phyloP scores from a whole-genome alignment of 495 filamentous ascomycete species.

The Talaromyces proteolyticus region DNA sequence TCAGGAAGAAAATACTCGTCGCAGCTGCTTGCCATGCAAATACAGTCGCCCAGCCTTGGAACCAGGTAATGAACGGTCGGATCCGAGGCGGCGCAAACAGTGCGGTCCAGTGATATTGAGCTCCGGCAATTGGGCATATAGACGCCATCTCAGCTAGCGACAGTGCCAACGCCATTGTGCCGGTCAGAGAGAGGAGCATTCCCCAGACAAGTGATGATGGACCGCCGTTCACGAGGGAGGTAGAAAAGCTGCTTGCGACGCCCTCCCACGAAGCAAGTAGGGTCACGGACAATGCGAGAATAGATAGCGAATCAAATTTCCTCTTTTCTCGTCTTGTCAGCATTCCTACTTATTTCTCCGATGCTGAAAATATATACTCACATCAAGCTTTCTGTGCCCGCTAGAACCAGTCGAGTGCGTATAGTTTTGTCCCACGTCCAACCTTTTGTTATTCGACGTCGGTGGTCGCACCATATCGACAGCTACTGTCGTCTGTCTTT shows the following conservation, averaged over 20 bases:
- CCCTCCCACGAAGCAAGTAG: slow-evolving; percentile 31
- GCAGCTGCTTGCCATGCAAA: slow-evolving; percentile 34
- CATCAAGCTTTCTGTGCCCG: slow-evolving; percentile 1
- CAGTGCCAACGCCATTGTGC: slow-evolving; percentile 15
- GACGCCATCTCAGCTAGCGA: slow-evolving; percentile 34
- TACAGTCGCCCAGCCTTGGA: slow-evolving; percentile 27
- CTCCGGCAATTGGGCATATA: slow-evolving; percentile 22
- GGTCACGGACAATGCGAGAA: slow-evolving; percentile 25
- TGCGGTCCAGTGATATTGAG: slow-evolving; percentile 24
- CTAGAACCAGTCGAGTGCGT: slow-evolving; percentile 5
- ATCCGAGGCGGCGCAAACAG: slow-evolving; percentile 15
- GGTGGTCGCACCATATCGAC: background rate
- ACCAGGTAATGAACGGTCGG: slow-evolving; percentile 16
- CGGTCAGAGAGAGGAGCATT: slow-evolving; percentile 17
- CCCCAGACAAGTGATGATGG: slow-evolving; percentile 25
- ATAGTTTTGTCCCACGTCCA: background rate
- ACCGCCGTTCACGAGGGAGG: slow-evolving; percentile 21
- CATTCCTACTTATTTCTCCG: background rate
- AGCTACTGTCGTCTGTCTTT: slow-evolving; percentile 2
- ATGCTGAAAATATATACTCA: too few species aligned
- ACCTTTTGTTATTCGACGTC: background rate
- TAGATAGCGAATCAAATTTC: slow-evolving; percentile 29
- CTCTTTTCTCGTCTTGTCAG: slow-evolving; percentile 10
- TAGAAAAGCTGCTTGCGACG: slow-evolving; percentile 15
- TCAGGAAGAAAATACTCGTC: slow-evolving; percentile 26